Conservation (phyloP, 192 early-diverging fungal species). For the Entomortierella beljakovae region DNA sequence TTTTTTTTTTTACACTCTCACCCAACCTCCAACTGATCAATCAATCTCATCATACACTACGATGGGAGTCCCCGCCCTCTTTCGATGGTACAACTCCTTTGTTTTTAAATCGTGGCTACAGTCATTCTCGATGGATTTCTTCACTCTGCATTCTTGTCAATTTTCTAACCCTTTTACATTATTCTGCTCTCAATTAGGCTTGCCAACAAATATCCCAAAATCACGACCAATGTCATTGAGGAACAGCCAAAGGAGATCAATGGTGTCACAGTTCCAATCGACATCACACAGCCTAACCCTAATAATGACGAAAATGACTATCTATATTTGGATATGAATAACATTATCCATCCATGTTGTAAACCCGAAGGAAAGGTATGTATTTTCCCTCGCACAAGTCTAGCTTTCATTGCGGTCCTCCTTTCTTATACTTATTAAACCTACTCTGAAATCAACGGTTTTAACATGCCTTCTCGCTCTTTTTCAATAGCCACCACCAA, state of each 20-base stretch:
- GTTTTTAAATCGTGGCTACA: too few species aligned
- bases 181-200: slow-evolving; percentile 61
- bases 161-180: background rate
- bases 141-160: background rate
- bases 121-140: too few species aligned
- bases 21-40: background rate
- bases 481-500: slow-evolving; percentile 69
- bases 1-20: slow-evolving; percentile 1
- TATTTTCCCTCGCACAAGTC: background rate
- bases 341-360: slow-evolving; percentile 90
- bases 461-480: background rate
- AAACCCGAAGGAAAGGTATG: slow-evolving; percentile 79
- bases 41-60: background rate
- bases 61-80: slow-evolving; percentile 90
- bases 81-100: slow-evolving; percentile 57
- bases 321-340: slow-evolving; percentile 99
- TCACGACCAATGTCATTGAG: slow-evolving; percentile 76
- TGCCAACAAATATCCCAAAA: slow-evolving; percentile 79
- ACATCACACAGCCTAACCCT: slow-evolving; percentile 89
- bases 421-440: background rate
- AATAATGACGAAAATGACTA: slow-evolving; percentile 96
- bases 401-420: background rate
- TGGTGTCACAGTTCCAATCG: slow-evolving; percentile 84
- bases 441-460: too few species aligned
- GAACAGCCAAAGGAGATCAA: slow-evolving; percentile 77